Base-by-base conservation (phyloP, 2,329 filamentous ascomycete species). In the Aspergillus carbonarius region DNA sequence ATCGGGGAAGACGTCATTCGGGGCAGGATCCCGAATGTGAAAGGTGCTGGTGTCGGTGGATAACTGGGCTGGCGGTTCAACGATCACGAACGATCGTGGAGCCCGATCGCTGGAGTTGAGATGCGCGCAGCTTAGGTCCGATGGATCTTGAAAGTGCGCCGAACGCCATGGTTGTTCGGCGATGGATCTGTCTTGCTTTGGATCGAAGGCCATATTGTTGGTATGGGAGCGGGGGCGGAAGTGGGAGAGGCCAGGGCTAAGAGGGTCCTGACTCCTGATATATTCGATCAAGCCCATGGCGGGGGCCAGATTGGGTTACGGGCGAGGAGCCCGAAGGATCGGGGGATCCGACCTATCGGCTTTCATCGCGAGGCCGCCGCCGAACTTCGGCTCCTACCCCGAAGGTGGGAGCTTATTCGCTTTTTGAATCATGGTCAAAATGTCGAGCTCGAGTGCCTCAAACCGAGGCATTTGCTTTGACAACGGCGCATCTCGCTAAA, bases 1-100 rank as follows among this genome's bases (percentile, higher is more conserved):
- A 52, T 76, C 73, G 2, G 72, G 72, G 42, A 72, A 73, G 10
- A 27, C 54, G 17, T 63, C 54, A 10, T 59, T 23, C 3, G 12
- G 39, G 13, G 10, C 7, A 23, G 39, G 13, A 13, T 42, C 39
- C 18, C 18, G 39, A 13, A 42, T 13, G 18, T 42, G 39, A 13
- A 42, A 42, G 18, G 39, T 42, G 18, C 3, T 42, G 18, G 39
- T 42, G 18, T 7, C 20, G 10, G 39, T 42, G 39, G 39, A 23
- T 5, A 42, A 10, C 5, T 42, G 39, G 0, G 39, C 39, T 10
- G 39, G 39, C 2, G 39, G 18, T 42, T 42, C 39, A 42, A 42
- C 18, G 18, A 42, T 23, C 3, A 12, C n/a, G 18, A 42, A 42
- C 0, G 39, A 23, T 23, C 39, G 39, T 18, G 17, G 39, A 10